A percentile compares a stretch with the other conserved stretches of the same genome.
These are phyloP conservation scores for Diacronema lutheri DNA, from an alignment of 78 protist genomes.

Conservation along the genomic window DNA sequence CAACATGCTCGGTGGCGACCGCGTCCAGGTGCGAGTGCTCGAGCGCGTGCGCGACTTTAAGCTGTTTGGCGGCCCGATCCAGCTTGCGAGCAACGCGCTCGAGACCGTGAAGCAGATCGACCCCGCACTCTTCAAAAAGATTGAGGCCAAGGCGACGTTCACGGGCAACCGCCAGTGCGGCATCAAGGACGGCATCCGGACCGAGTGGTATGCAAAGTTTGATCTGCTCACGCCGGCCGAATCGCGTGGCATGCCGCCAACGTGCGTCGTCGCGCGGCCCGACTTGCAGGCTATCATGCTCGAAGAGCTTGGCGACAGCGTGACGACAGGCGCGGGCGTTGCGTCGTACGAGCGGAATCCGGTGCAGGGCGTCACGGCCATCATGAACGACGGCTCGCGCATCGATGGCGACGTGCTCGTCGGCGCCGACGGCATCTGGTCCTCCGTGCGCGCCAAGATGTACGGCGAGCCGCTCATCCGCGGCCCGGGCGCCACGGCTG, in stretches of 20 bases:
- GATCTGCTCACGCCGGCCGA: neutral
- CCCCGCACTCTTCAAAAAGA: neutral
- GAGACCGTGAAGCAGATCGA: neutral
- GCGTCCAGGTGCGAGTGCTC: neutral
- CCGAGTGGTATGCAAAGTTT: constrained; percentile 13
- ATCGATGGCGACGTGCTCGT: constrained; percentile 7
- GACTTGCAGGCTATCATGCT: neutral
- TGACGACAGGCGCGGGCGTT: neutral
- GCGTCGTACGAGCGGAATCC: neutral
- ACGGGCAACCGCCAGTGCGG: constrained; percentile 8
- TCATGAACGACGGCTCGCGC: neutral
- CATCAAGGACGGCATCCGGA: neutral
- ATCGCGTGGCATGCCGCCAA: neutral
- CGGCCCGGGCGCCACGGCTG: neutral
- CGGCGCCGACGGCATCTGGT: constrained; percentile 22
- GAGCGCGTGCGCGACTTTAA: constrained; percentile 9
- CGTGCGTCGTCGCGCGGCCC: constrained; percentile 12
- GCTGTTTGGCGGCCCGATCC: constrained; percentile 4
- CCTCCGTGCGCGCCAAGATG: neutral
- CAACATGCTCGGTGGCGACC: neutral
- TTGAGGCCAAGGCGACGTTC: constrained; percentile 2
- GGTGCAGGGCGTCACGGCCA: neutral
- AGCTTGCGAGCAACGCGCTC: constrained; percentile 22
- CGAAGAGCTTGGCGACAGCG: too few relatives aligned
- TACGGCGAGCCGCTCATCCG: neutral